A percentile compares a stretch with the other conserved stretches of the same genome.
These are phyloP conservation scores for Maudiozyma pseudohumilis DNA, from an alignment of 805 yeast species.

Conservation along the genomic window DNA sequence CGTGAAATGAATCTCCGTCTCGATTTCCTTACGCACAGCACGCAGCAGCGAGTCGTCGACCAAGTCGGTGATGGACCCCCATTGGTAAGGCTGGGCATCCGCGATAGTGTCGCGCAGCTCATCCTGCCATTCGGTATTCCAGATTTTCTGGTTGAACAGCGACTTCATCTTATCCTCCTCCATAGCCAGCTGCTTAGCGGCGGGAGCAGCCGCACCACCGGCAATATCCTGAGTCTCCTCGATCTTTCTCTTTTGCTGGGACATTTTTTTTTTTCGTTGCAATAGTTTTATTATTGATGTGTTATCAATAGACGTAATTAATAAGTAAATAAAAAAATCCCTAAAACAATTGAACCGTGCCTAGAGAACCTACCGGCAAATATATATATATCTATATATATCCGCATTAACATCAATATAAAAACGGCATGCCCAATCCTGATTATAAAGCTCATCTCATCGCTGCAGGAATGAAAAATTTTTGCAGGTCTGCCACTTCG, in stretches of 20 bases:
- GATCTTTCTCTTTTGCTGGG: neutral
- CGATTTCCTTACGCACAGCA: constrained; percentile 75
- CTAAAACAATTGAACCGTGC: no score
- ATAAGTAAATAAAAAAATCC: no score
- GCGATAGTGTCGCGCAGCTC: constrained; percentile 36
- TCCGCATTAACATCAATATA: no score
- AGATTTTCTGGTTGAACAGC: constrained; percentile 41
- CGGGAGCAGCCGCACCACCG: neutral
- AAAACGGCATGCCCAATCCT: no score
- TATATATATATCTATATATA: no score
- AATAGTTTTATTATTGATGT: neutral
- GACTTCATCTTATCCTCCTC: constrained; percentile 29
- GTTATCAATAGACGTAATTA: no score
- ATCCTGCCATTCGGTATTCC: constrained; percentile 33
- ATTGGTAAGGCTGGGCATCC: constrained; percentile 67
- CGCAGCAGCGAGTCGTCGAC: constrained; percentile 70
- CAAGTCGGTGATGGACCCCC: constrained; percentile 75
- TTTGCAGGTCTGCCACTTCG: no score
- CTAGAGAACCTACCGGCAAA: no score
- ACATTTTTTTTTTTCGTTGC: neutral
- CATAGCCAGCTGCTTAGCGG: constrained; percentile 12
- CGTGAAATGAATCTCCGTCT: constrained; percentile 77
- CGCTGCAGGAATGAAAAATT: no score
- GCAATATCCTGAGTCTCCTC: constrained; percentile 3
- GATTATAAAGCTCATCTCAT: no score